phyloP scores from a whole-genome alignment of 306 rosid genomes.

The Alnus rubra region DNA sequence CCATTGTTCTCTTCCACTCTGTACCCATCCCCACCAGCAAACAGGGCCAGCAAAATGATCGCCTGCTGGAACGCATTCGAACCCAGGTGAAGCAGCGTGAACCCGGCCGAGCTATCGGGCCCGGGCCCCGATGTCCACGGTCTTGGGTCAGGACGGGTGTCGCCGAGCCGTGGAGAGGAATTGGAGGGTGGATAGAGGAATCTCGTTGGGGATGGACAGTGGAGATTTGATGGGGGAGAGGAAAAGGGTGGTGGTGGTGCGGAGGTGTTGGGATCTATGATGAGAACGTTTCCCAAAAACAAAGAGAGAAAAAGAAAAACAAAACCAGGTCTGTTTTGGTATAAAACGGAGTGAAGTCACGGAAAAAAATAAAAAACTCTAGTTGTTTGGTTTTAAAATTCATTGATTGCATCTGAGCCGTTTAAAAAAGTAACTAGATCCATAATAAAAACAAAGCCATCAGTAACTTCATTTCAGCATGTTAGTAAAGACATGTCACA shows the following conservation, averaged over 20 bases:
- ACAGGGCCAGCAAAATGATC: too few species aligned
- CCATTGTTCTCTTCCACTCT: too few species aligned
- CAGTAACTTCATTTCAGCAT: neutral
- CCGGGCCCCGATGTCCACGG: constrained; percentile 71
- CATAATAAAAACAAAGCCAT: neutral
- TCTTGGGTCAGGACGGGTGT: constrained; percentile 43
- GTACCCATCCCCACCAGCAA: too few species aligned
- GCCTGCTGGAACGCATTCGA: too few species aligned
- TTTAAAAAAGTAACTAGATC: neutral
- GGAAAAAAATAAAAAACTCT: too few species aligned
- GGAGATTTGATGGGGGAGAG: constrained; percentile 25
- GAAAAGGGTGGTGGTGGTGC: constrained; percentile 22
- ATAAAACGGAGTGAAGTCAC: too few species aligned
- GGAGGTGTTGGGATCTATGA: constrained; percentile 52
- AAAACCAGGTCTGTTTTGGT: too few species aligned
- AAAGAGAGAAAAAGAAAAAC: too few species aligned
- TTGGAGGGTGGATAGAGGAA: constrained; percentile 36
- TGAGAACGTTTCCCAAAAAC: too few species aligned
- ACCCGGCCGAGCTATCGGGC: constrained; percentile 88
- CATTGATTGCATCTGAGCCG: too few species aligned
- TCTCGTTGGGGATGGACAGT: constrained; percentile 2
- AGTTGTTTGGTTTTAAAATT: too few species aligned
- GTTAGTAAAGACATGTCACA: neutral
- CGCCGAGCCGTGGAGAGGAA: constrained; percentile 72
- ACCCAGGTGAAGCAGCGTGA: too few species aligned